Percentiles rank a stretch among this genome's conserved stretches.
Conservation (phyloP, 768 basidiomycete species). For the Gymnopilus junonius region DNA sequence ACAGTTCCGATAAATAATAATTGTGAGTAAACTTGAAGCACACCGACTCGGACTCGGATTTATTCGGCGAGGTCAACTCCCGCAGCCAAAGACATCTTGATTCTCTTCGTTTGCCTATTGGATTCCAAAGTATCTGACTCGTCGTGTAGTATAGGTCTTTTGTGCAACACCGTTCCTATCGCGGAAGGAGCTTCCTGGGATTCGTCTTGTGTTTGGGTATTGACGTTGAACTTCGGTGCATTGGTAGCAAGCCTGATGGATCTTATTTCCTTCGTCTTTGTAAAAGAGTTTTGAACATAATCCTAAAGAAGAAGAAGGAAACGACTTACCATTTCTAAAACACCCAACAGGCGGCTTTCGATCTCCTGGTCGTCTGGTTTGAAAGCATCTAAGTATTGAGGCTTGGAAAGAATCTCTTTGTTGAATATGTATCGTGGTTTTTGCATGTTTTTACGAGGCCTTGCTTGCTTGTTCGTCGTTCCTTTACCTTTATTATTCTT, state of each 20-base stretch:
- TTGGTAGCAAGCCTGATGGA: not conserved
- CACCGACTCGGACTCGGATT: not conserved
- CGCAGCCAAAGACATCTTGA: slow-evolving; percentile 73
- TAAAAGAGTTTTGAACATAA: slow-evolving; percentile 7
- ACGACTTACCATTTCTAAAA: slow-evolving; percentile 54
- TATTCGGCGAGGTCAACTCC: slow-evolving; percentile 80
- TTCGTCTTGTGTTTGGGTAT: slow-evolving; percentile 44
- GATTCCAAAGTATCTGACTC: slow-evolving; percentile 26
- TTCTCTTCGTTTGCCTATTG: slow-evolving; percentile 54
- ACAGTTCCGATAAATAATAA: not conserved
- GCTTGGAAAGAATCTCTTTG: slow-evolving; percentile 42
- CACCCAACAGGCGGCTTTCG: slow-evolving; percentile 64
- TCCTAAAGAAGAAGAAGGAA: slow-evolving; percentile 2
- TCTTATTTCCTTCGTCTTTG: slow-evolving; percentile 14
- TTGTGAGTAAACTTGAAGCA: not conserved
- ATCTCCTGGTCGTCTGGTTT: slow-evolving; percentile 54
- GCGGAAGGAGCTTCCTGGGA: slow-evolving; percentile 18
- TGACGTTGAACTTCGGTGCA: slow-evolving; percentile 1
- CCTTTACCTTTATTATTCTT: slow-evolving; percentile 44
- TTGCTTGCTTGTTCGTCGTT: slow-evolving; percentile 44
- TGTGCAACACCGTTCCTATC: not conserved
- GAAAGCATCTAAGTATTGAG: slow-evolving; percentile 71
- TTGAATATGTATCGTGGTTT: slow-evolving; percentile 66
- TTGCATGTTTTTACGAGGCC: slow-evolving; percentile 51
- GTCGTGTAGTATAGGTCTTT: slow-evolving; percentile 20